Conservation (phyloP, 257 asterid genomes). For the Mitragyna speciosa region DNA sequence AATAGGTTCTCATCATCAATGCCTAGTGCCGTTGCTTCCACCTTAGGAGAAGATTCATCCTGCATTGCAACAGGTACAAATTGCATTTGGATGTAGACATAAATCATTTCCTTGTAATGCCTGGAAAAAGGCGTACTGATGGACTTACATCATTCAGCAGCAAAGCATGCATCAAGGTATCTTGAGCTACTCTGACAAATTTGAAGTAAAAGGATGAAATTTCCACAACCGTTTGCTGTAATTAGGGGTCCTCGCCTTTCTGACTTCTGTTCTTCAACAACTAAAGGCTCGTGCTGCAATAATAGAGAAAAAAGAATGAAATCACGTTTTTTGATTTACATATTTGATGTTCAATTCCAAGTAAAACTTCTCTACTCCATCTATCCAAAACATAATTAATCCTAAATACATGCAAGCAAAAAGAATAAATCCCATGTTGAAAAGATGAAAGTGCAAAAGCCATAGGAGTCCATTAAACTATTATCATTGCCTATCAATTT, state of each 20-base stretch:
- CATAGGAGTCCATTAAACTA: background rate
- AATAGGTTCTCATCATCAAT: background rate
- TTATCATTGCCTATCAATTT: background rate
- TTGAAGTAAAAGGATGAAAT: background rate
- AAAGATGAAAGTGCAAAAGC: no score
- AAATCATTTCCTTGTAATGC: no score
- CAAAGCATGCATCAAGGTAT: background rate
- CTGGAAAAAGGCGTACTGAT: background rate
- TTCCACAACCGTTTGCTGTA: background rate
- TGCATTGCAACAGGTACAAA: background rate
- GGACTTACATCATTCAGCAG: background rate
- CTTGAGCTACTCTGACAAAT: background rate
- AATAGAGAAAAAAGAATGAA: no score
- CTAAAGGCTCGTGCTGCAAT: background rate
- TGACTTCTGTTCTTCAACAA: background rate
- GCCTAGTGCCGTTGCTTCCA: background rate
- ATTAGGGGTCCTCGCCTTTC: background rate
- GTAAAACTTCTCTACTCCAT: no score
- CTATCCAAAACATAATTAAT: no score
- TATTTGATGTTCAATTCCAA: no score
- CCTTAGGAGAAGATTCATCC: background rate
- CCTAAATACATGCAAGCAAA: no score
- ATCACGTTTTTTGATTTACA: background rate
- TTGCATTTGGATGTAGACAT: background rate
- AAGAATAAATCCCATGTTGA: no score